Percentiles rank a stretch among this genome's conserved stretches.
These are phyloP conservation scores for Coniella vitis DNA, from an alignment of 2,329 filamentous ascomycete species.

Conservation along the genomic window DNA sequence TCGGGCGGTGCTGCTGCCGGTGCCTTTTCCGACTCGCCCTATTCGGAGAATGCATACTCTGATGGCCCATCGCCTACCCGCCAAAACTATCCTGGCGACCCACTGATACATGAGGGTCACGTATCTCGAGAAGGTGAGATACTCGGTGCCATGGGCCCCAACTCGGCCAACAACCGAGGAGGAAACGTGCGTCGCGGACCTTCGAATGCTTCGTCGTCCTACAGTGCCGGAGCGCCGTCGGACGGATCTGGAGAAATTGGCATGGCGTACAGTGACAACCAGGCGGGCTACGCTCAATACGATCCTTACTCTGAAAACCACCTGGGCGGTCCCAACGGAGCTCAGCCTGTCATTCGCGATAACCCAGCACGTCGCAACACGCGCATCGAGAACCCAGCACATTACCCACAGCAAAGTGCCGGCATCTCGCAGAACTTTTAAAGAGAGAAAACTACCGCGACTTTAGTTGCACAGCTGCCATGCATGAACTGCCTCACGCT, in stretches of 20 bases:
- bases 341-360: slow-evolving; percentile 82
- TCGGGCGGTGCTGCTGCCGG: slow-evolving; percentile 63
- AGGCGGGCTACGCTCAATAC: slow-evolving; percentile 56
- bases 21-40: slow-evolving; percentile 65
- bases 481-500: slow-evolving; percentile 9
- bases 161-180: slow-evolving; percentile 56
- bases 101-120: slow-evolving; percentile 46
- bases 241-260: slow-evolving; percentile 53
- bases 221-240: slow-evolving; percentile 75
- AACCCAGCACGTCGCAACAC: slow-evolving; percentile 90
- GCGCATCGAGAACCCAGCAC: slow-evolving; percentile 82
- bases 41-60: slow-evolving; percentile 55
- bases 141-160: slow-evolving; percentile 73
- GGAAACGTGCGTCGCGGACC: slow-evolving; percentile 77
- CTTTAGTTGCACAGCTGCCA: slow-evolving; percentile 7
- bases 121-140: slow-evolving; percentile 70
- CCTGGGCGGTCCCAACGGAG: slow-evolving; percentile 29
- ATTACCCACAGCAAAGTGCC: slow-evolving; percentile 86
- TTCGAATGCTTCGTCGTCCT: slow-evolving; percentile 93
- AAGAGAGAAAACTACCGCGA: slow-evolving; percentile 14
- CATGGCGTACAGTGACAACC: slow-evolving; percentile 38
- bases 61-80: slow-evolving; percentile 55
- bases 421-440: slow-evolving; percentile 98
- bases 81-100: slow-evolving; percentile 60
- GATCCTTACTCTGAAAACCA: slow-evolving; percentile 47